Percentiles rank a stretch among this genome's conserved stretches.
Conservation (phyloP, 345 rosid genomes). For the Rhodamnia argentea region DNA sequence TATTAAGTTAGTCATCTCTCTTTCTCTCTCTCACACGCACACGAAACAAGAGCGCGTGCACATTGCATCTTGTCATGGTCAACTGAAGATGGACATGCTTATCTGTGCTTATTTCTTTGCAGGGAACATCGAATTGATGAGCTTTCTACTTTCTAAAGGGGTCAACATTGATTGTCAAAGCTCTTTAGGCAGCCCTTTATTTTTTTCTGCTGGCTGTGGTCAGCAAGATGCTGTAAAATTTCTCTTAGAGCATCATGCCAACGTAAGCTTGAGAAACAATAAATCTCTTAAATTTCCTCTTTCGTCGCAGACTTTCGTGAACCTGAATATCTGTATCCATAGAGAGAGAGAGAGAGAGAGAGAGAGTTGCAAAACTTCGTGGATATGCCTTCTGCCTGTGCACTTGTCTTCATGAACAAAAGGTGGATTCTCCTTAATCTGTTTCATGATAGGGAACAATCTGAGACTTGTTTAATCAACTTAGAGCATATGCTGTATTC, state of each 20-base stretch:
- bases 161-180: slow-evolving; percentile 65
- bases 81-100: background rate
- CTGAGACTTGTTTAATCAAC: too few species aligned
- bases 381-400: too few species aligned
- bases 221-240: slow-evolving; percentile 62
- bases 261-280: slow-evolving; percentile 13
- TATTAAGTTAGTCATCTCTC: too few species aligned
- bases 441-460: too few species aligned
- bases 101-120: background rate
- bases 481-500: too few species aligned
- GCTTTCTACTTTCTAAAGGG: slow-evolving; percentile 50
- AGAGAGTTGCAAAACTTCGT: too few species aligned
- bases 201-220: slow-evolving; percentile 83
- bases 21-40: too few species aligned
- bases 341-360: too few species aligned
- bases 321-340: too few species aligned
- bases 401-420: background rate
- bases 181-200: slow-evolving; percentile 76
- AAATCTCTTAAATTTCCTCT: background rate
- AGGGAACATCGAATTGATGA: slow-evolving; percentile 66
- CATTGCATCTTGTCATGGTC: background rate
- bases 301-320: background rate
- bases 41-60: background rate
- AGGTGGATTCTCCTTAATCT: too few species aligned
- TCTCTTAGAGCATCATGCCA: slow-evolving; percentile 61